A percentile compares a stretch with the other conserved stretches of the same genome.
Evolutionary conservation across 192 early-diverging fungal genomes (phyloP).

Genomic region (Linderina pennispora): DNA sequence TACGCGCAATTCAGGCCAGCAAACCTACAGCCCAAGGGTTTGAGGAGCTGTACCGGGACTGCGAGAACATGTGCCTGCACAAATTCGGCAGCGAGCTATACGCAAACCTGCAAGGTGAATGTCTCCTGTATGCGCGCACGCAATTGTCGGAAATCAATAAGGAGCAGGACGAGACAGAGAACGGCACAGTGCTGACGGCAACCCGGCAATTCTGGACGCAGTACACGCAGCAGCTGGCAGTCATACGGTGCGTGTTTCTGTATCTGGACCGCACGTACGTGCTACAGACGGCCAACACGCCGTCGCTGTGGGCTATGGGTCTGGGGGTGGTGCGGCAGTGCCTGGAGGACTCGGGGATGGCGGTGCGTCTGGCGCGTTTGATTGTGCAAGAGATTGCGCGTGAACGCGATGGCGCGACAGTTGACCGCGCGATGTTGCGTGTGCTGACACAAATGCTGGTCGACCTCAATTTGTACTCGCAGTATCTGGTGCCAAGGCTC

Average conservation of each 20-base stretch:
- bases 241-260: slow-evolving; percentile 82
- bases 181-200: slow-evolving; percentile 14
- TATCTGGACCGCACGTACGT: slow-evolving; percentile 92
- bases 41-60: slow-evolving; percentile 81
- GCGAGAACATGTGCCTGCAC: slow-evolving; percentile 75
- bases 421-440: slow-evolving; percentile 57
- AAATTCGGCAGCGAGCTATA: slow-evolving; percentile 62
- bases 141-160: slow-evolving; percentile 38
- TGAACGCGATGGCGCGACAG: slow-evolving; percentile 64
- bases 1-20: slow-evolving; percentile 65
- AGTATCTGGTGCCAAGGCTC: slow-evolving; percentile 70
- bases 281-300: slow-evolving; percentile 59
- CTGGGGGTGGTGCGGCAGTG: slow-evolving; percentile 59
- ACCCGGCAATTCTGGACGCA: slow-evolving; percentile 51
- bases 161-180: slow-evolving; percentile 6
- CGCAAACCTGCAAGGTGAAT: slow-evolving; percentile 51
- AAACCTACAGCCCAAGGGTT: slow-evolving; percentile 60
- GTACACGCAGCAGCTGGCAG: slow-evolving; percentile 64
- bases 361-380: slow-evolving; percentile 24
- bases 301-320: slow-evolving; percentile 75
- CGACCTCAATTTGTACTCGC: slow-evolving; percentile 67
- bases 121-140: slow-evolving; percentile 48
- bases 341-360: slow-evolving; percentile 30
- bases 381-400: slow-evolving; percentile 60
- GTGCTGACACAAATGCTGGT: slow-evolving; percentile 67